Conservation (phyloP, 2,329 filamentous ascomycete genomes). For the Aspergillus nomiae region DNA sequence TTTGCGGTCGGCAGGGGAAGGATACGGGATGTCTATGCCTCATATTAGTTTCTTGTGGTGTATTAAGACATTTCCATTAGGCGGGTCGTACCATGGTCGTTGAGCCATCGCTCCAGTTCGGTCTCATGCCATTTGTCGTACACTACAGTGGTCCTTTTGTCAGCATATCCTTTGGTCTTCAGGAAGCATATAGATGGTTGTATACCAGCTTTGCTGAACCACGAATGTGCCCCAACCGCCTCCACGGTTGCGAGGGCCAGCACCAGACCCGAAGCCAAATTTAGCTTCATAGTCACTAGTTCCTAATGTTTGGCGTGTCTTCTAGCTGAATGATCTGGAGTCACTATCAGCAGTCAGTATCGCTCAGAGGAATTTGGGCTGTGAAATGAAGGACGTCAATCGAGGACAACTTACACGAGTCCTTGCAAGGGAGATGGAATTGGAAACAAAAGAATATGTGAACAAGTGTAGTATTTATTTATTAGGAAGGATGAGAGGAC, state of each 20-base stretch:
- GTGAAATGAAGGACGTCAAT: not conserved
- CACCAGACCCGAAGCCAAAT: conserved; percentile 67
- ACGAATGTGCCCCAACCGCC: conserved; percentile 71
- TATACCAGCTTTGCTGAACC: conserved; percentile 85
- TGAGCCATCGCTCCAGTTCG: conserved; percentile 95
- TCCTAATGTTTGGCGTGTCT: not conserved
- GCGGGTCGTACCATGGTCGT: conserved; percentile 65
- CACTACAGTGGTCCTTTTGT: conserved; percentile 54
- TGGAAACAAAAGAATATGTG: not conserved
- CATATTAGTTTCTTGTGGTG: conserved; percentile 4
- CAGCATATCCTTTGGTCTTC: not conserved
- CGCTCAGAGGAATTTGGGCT: not conserved
- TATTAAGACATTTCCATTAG: not conserved
- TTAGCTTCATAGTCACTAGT: conserved; percentile 72
- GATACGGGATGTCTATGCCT: conserved; percentile 71
- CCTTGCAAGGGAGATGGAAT: not conserved
- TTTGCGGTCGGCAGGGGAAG: conserved; percentile 86
- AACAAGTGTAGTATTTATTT: not conserved
- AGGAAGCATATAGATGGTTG: conserved; percentile 14
- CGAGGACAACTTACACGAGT: not conserved
- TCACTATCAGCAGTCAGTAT: not conserved
- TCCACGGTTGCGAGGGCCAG: conserved; percentile 70
- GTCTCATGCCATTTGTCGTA: conserved; percentile 99
- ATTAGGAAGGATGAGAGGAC: conserved; percentile 6
- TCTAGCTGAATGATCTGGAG: not conserved